Conservation (phyloP, 805 yeast genomes). For the Cyberlindnera euphorbiiphila region DNA sequence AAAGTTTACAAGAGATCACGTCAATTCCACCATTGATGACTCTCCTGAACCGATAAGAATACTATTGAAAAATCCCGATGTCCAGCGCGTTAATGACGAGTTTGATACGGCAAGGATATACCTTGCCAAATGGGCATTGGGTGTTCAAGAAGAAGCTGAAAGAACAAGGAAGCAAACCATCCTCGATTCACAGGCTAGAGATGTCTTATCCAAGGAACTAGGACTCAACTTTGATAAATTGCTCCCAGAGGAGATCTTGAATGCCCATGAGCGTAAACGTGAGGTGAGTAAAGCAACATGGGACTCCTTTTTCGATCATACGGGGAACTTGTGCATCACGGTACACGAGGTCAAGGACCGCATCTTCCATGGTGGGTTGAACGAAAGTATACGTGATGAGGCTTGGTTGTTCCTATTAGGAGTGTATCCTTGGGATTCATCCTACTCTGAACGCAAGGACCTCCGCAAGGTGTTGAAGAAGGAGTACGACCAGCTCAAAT, state of each 20-base stretch:
- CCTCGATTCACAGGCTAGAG: slow-evolving; percentile 55
- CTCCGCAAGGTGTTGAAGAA: slow-evolving; percentile 51
- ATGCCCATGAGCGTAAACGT: slow-evolving; percentile 57
- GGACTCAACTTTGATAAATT: slow-evolving; percentile 52
- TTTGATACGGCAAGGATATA: slow-evolving; percentile 91
- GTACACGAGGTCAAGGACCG: slow-evolving; percentile 74
- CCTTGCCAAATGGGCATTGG: slow-evolving; percentile 94
- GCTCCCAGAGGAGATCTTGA: slow-evolving; percentile 55
- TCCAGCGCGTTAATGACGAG: slow-evolving; percentile 75
- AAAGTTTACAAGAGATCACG: slow-evolving; percentile 55
- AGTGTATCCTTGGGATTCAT: slow-evolving; percentile 87
- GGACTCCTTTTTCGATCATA: slow-evolving; percentile 75
- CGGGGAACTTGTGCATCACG: slow-evolving; percentile 71
- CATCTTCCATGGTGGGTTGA: slow-evolving; percentile 87
- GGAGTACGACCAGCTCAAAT: slow-evolving; percentile 60
- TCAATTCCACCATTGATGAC: slow-evolving; percentile 55
- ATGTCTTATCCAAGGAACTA: slow-evolving; percentile 53
- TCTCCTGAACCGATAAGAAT: slow-evolving; percentile 47
- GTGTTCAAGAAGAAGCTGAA: slow-evolving; percentile 88
- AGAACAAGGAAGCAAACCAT: slow-evolving; percentile 46
- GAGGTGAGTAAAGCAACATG: slow-evolving; percentile 73
- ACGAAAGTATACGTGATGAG: slow-evolving; percentile 51
- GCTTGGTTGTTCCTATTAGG: slow-evolving; percentile 87
- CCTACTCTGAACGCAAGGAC: slow-evolving; percentile 60
- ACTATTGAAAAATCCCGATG: slow-evolving; percentile 74